Evolutionary conservation across 2,329 filamentous ascomycete genomes (phyloP).

Genomic region (Calonectria pseudoreteaudii): DNA sequence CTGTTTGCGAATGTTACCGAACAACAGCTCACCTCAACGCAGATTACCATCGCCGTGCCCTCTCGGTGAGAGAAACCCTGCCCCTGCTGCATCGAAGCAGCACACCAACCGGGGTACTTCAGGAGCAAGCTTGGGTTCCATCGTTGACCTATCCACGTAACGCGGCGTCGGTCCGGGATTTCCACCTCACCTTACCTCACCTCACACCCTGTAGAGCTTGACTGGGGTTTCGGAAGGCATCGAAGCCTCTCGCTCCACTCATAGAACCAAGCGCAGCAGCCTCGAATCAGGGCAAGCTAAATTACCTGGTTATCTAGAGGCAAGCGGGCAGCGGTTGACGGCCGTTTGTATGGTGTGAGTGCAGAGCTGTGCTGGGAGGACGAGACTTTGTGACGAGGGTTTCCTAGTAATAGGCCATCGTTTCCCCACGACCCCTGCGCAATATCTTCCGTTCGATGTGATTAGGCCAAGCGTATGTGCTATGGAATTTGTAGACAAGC

Average conservation of each 20-base stretch:
- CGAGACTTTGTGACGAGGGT: not conserved
- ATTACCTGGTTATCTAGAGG: conserved; percentile 5
- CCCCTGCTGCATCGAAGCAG: conserved; percentile 8
- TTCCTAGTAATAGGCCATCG: conserved; percentile 6
- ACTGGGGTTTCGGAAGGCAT: conserved; percentile 15
- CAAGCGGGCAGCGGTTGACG: conserved; percentile 11
- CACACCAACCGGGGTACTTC: conserved; percentile 3
- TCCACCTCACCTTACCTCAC: conserved; percentile 27
- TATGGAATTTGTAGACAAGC: not conserved
- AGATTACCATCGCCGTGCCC: conserved; percentile 6
- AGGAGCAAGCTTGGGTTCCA: conserved; percentile 10
- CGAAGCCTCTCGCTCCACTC: conserved; percentile 23
- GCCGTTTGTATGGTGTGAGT: conserved; percentile 2
- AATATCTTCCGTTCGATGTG: conserved; percentile 2
- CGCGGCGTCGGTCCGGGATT: conserved; percentile 16
- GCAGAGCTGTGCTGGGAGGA: not conserved
- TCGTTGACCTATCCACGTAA: conserved; percentile 19
- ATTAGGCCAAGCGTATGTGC: not conserved
- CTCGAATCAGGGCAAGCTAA: not conserved
- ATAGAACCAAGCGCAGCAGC: not conserved
- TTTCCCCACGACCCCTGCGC: not conserved
- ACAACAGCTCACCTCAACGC: conserved; percentile 25
- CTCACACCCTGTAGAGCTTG: conserved; percentile 2
- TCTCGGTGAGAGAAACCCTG: conserved; percentile 27
- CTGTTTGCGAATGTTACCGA: conserved; percentile 11